A percentile compares a stretch with the other conserved stretches of the same genome.
These are phyloP conservation scores for Candida tropicalis DNA, from an alignment of 1,139 yeast species.

Conservation along the genomic window DNA sequence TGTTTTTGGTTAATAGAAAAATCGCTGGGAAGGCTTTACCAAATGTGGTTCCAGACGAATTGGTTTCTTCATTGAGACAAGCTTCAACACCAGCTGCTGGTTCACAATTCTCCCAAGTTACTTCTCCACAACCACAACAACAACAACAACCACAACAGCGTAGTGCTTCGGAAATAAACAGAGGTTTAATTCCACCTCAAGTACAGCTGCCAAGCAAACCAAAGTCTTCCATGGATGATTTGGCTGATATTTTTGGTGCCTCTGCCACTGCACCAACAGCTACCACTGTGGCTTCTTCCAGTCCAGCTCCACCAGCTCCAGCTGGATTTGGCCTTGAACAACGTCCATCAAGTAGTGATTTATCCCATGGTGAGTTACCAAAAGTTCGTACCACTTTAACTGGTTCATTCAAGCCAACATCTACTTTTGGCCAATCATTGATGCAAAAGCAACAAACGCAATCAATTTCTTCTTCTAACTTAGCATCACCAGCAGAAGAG, in stretches of 20 bases:
- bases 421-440: slow-evolving; percentile 68
- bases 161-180: neutral
- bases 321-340: slow-evolving; percentile 16
- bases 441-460: slow-evolving; percentile 31
- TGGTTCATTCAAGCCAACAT: slow-evolving; percentile 57
- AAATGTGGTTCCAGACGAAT: slow-evolving; percentile 58
- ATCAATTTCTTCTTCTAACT: slow-evolving; percentile 7
- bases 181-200: slow-evolving; percentile 1
- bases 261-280: slow-evolving; percentile 20
- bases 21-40: slow-evolving; percentile 81
- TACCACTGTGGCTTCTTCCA: slow-evolving; percentile 1
- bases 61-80: slow-evolving; percentile 40
- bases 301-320: slow-evolving; percentile 18
- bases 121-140: slow-evolving; percentile 15
- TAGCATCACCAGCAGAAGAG: slow-evolving; percentile 21
- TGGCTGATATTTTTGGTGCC: slow-evolving; percentile 58
- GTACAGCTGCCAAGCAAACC: slow-evolving; percentile 21
- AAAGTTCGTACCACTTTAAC: slow-evolving; percentile 41
- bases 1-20: slow-evolving; percentile 86
- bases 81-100: slow-evolving; percentile 25
- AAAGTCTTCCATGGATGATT: slow-evolving; percentile 67
- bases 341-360: slow-evolving; percentile 39
- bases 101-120: slow-evolving; percentile 16
- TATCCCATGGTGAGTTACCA: slow-evolving; percentile 40
- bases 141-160: slow-evolving; percentile 9